Percentiles rank a stretch among this genome's conserved stretches.
Conservation (phyloP, 257 asterid genomes). For the Primulina tabacum region DNA sequence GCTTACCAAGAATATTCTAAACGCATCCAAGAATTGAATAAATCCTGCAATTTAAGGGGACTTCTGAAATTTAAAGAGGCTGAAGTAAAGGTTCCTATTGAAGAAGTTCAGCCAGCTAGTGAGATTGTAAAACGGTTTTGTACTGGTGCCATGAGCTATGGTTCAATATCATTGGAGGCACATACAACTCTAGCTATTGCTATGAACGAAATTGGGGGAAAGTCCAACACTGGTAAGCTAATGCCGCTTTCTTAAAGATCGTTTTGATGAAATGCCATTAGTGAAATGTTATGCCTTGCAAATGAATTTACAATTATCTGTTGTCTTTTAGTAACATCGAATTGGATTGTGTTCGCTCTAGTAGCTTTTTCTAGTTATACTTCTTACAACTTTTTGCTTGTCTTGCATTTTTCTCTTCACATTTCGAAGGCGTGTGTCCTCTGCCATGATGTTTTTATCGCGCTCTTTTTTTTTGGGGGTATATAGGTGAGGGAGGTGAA, state of each 20-base stretch:
- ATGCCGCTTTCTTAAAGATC: not conserved
- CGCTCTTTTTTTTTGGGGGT: not conserved
- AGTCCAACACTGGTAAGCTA: conserved; percentile 83
- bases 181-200: conserved; percentile 93
- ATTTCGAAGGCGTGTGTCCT: conserved; percentile 9
- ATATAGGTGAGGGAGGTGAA: conserved; percentile 97
- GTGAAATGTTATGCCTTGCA: not conserved
- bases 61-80: conserved; percentile 84
- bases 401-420: not conserved
- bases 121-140: conserved; percentile 92
- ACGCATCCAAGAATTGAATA: conserved; percentile 77
- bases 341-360: not conserved
- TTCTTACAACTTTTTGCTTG: conserved; percentile 8
- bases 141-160: conserved; percentile 99
- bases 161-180: conserved; percentile 95
- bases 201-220: conserved; percentile 93
- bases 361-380: not conserved
- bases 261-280: not conserved
- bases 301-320: not conserved
- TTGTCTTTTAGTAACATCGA: not conserved
- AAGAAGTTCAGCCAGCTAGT: conserved; percentile 88
- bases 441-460: conserved; percentile 5
- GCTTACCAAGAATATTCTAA: conserved; percentile 94
- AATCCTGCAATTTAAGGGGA: conserved; percentile 91
- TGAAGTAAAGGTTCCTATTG: conserved; percentile 61